Conservation (phyloP, 139 green algal species). For the Tetraselmis chui region DNA sequence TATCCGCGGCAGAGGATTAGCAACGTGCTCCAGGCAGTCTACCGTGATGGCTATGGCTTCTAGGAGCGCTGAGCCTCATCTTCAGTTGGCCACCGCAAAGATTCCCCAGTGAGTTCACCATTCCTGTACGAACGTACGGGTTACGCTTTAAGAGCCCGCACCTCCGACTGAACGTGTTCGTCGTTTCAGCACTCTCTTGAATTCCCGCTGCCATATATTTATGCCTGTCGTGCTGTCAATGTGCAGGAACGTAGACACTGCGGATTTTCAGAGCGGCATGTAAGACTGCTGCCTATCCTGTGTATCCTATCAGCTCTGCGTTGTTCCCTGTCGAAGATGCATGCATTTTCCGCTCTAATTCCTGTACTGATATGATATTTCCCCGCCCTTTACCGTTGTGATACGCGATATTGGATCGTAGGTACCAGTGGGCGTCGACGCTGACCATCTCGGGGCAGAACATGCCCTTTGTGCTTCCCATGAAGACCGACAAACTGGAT, state of each 20-base stretch:
- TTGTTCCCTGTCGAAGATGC: too few species aligned
- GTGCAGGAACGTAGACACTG: neutral
- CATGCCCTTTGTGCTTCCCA: conserved; percentile 26
- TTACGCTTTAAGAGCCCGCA: neutral
- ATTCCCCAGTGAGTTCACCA: conserved; percentile 8
- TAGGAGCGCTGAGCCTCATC: conserved; percentile 9
- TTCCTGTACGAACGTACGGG: too few species aligned
- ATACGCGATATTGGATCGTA: neutral
- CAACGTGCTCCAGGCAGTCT: too few species aligned
- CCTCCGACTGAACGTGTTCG: too few species aligned
- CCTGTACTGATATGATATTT: neutral
- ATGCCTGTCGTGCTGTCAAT: neutral
- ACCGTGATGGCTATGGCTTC: neutral
- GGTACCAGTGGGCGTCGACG: conserved; percentile 33
- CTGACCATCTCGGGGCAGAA: conserved; percentile 26
- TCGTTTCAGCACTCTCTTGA: too few species aligned
- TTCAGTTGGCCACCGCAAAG: conserved; percentile 24
- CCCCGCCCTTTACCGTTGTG: neutral
- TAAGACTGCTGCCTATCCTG: neutral
- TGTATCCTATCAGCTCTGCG: too few species aligned
- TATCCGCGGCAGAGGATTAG: too few species aligned
- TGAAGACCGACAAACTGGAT: conserved; percentile 20
- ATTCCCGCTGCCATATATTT: neutral
- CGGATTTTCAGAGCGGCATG: neutral
- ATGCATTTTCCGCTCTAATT: neutral